These are phyloP conservation scores for Phaeosphaeria sp. DNA, from an alignment of 2,329 filamentous ascomycete species.

Conservation along the genomic window DNA sequence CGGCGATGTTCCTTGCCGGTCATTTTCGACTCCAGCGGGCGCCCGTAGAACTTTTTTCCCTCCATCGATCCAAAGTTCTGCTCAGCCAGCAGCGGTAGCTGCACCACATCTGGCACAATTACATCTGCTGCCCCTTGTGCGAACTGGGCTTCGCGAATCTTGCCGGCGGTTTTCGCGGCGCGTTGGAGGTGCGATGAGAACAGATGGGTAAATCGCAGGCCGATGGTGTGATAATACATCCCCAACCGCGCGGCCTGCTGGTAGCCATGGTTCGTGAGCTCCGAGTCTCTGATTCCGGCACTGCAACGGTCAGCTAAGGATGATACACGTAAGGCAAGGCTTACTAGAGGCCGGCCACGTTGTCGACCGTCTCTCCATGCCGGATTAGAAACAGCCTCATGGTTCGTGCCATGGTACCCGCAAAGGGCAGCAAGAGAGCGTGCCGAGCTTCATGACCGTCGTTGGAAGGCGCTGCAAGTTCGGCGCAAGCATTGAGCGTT, in stretches of 20 bases:
- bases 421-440: slow-evolving; percentile 14
- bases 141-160: slow-evolving; percentile 65
- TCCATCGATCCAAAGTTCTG: slow-evolving; percentile 77
- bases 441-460: slow-evolving; percentile 23
- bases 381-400: slow-evolving; percentile 79
- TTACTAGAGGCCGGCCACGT: slow-evolving; percentile 79
- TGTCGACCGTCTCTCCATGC: slow-evolving; percentile 90
- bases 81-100: slow-evolving; percentile 63
- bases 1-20: slow-evolving; percentile 49
- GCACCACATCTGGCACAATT: slow-evolving; percentile 28
- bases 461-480: slow-evolving; percentile 4
- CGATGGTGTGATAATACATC: slow-evolving; percentile 67
- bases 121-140: slow-evolving; percentile 1
- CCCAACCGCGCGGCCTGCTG: slow-evolving; percentile 79
- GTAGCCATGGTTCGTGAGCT: slow-evolving; percentile 80
- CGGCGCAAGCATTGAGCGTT: slow-evolving; percentile 4
- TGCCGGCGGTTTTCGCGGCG: slow-evolving; percentile 73
- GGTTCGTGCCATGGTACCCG: slow-evolving; percentile 32
- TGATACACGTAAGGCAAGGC: slow-evolving; percentile 11
- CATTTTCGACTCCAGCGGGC: slow-evolving; percentile 46
- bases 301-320: slow-evolving; percentile 52
- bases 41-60: slow-evolving; percentile 63
- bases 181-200: slow-evolving; percentile 82
- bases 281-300: slow-evolving; percentile 81
- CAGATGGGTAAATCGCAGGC: slow-evolving; percentile 70